Evolutionary conservation across 208 protist species (phyloP).

Genomic region (Leishmania tarentolae): DNA sequence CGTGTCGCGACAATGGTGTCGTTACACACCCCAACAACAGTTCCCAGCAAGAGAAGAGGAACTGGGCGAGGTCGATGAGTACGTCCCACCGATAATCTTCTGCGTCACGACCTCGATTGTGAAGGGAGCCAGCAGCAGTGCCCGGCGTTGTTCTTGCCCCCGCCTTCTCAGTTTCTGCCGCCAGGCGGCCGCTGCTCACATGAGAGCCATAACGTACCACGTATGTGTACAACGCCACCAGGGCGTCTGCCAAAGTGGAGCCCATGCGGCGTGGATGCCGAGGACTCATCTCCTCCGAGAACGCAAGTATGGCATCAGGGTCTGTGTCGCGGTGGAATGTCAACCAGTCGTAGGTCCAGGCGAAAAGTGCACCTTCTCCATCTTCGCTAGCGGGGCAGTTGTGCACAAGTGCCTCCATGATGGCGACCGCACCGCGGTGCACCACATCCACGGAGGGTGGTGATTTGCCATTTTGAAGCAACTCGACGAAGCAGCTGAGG

Average conservation of each 20-base stretch:
- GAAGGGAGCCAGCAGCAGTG: background rate
- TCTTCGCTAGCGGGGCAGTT: constrained; percentile 4
- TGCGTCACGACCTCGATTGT: background rate
- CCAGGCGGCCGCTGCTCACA: background rate
- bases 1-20: background rate
- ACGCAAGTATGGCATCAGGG: background rate
- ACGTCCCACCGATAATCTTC: constrained; percentile 1
- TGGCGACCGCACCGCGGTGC: background rate
- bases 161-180: background rate
- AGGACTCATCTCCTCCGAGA: background rate
- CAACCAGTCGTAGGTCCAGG: background rate
- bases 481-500: constrained; percentile 13
- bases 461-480: background rate
- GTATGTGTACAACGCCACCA: constrained; percentile 16
- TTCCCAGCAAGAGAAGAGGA: constrained; percentile 29
- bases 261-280: background rate
- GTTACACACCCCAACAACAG: constrained; percentile 10
- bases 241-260: constrained; percentile 10
- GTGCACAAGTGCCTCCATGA: constrained; percentile 12
- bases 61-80: constrained; percentile 22
- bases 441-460: constrained; percentile 2
- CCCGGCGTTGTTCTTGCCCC: background rate
- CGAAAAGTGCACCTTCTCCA: background rate
- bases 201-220: background rate
- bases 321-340: background rate